Conservation (phyloP, 352 stramenopile species). For the Pythium grandisporangium region DNA sequence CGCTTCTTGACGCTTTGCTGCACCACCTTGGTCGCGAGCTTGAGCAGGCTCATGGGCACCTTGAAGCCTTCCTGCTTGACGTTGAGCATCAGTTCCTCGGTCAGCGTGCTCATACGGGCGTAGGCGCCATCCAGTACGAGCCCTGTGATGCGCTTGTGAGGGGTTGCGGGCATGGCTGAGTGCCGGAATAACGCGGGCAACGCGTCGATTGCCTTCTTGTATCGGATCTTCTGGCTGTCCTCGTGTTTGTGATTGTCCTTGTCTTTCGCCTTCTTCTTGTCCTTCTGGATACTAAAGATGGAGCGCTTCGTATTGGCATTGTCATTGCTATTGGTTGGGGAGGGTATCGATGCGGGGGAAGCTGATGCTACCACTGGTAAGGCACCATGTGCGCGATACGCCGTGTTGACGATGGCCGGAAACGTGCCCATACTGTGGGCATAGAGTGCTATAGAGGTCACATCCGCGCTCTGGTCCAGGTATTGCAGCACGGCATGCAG, state of each 20-base stretch:
- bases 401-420: conserved; percentile 69
- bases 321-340: too few species aligned
- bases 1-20: conserved; percentile 72
- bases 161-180: conserved; percentile 20
- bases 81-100: conserved; percentile 42
- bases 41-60: conserved; percentile 59
- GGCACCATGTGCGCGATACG: too few species aligned
- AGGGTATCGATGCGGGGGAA: too few species aligned
- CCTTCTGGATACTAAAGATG: conserved; percentile 29
- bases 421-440: conserved; percentile 81
- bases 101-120: conserved; percentile 57
- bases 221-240: too few species aligned
- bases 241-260: too few species aligned
- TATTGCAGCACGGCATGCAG: conserved; percentile 60
- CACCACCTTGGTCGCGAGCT: conserved; percentile 52
- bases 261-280: conserved; percentile 33
- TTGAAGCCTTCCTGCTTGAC: conserved; percentile 69
- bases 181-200: conserved; percentile 46
- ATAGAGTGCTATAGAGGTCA: conserved; percentile 60
- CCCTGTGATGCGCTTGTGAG: conserved; percentile 55
- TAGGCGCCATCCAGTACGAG: conserved; percentile 73
- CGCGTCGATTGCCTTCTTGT: too few species aligned
- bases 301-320: too few species aligned
- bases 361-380: too few species aligned
- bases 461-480: conserved; percentile 32